Conservation (phyloP, 345 rosid species). For the Eucalyptus erythrocorys region DNA sequence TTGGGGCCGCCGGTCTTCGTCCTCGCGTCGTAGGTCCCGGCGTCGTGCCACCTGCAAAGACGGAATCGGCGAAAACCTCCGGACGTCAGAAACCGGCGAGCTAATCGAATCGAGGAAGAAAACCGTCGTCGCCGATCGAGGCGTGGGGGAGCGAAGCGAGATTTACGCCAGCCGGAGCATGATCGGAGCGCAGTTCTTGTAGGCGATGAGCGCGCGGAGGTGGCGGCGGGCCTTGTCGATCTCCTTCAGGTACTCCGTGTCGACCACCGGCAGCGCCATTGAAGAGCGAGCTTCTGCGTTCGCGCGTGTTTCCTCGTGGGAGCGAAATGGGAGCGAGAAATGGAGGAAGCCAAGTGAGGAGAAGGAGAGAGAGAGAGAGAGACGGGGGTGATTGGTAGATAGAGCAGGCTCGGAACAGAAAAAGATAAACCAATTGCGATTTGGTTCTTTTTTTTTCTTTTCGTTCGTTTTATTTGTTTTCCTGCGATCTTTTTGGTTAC, state of each 20-base stretch:
- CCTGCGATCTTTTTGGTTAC: not conserved
- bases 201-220: constrained; percentile 79
- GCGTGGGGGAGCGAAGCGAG: not conserved
- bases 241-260: constrained; percentile 73
- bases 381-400: not conserved
- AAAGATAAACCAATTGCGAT: not conserved
- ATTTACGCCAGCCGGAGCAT: constrained; percentile 92
- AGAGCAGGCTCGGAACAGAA: not conserved
- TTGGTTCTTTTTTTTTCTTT: not conserved
- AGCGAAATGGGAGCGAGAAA: not conserved
- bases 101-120: not conserved
- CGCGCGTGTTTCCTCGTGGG: not conserved
- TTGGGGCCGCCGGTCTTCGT: constrained; percentile 87
- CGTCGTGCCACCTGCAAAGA: constrained; percentile 84
- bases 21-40: constrained; percentile 76
- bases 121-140: not conserved
- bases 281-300: not conserved
- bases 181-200: constrained; percentile 87
- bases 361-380: not conserved
- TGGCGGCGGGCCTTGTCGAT: constrained; percentile 89
- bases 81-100: not conserved
- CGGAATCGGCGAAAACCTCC: not conserved
- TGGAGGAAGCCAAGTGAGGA: not conserved
- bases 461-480: not conserved
- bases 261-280: constrained; percentile 73